Evolutionary conservation across 371 early-diverging fungal genomes (phyloP).

Genomic region (Mucor saturninus): DNA sequence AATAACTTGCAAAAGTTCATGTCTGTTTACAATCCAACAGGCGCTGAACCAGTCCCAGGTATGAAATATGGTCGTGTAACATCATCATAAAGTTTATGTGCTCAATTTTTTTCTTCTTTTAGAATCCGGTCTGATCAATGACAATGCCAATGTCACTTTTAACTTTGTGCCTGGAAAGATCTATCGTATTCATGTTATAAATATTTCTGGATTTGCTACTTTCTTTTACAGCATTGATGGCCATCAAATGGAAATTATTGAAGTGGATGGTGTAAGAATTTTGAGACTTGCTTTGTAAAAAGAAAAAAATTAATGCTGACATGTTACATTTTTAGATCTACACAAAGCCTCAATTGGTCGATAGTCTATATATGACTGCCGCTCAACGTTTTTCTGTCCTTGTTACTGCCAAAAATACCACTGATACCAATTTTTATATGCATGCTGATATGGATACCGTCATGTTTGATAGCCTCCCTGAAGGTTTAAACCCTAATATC

Average conservation of each 20-base stretch:
- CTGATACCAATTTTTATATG: constrained; percentile 66
- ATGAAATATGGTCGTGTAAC: background rate
- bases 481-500: constrained; percentile 38
- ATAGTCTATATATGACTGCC: constrained; percentile 58
- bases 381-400: constrained; percentile 73
- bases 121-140: constrained; percentile 58
- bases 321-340: constrained; percentile 7
- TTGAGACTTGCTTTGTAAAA: background rate
- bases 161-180: constrained; percentile 33
- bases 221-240: constrained; percentile 73
- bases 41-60: constrained; percentile 68
- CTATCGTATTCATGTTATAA: constrained; percentile 56
- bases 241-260: constrained; percentile 78
- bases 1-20: constrained; percentile 48
- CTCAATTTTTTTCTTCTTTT: background rate
- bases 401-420: constrained; percentile 67
- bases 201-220: constrained; percentile 68
- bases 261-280: constrained; percentile 69
- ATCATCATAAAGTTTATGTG: background rate
- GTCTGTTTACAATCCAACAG: constrained; percentile 62
- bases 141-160: constrained; percentile 31
- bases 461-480: constrained; percentile 73
- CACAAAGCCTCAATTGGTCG: constrained; percentile 51
- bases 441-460: constrained; percentile 73
- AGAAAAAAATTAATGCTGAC: background rate